Conservation (phyloP, 2,329 filamentous ascomycete species). For the Colletotrichum sp. region DNA sequence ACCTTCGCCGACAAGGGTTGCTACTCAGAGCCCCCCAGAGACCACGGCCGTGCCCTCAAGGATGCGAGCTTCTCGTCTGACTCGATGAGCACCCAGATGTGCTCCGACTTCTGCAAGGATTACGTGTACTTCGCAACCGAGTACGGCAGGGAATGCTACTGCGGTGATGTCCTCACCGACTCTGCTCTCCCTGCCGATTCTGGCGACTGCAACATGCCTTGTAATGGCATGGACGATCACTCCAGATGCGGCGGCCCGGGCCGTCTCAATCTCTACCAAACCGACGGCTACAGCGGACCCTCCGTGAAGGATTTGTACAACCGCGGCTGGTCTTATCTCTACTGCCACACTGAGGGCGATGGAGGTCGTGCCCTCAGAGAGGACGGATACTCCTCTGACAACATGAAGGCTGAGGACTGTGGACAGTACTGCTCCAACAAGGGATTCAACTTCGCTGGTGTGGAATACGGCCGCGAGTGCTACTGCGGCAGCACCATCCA, state of each 20-base stretch:
- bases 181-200: constrained; percentile 32
- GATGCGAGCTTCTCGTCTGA: constrained; percentile 25
- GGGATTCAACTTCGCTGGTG: constrained; percentile 43
- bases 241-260: constrained; percentile 35
- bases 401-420: constrained; percentile 43
- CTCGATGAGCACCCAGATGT: constrained; percentile 35
- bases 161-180: constrained; percentile 30
- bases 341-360: constrained; percentile 2
- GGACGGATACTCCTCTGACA: constrained; percentile 30
- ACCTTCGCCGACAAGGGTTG: background rate
- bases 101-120: constrained; percentile 39
- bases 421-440: constrained; percentile 41
- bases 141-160: constrained; percentile 44
- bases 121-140: constrained; percentile 41
- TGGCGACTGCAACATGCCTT: constrained; percentile 36
- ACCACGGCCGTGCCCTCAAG: constrained; percentile 31
- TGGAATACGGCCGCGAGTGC: constrained; percentile 51
- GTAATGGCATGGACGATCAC: constrained; percentile 38
- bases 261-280: constrained; percentile 38
- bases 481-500: constrained; percentile 40
- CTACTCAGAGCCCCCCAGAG: background rate
- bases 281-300: constrained; percentile 23
- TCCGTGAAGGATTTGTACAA: background rate
- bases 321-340: background rate
- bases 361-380: constrained; percentile 30